Base-by-base conservation (phyloP, 2,329 filamentous ascomycete genomes). In the Trichoderma atroviride region DNA sequence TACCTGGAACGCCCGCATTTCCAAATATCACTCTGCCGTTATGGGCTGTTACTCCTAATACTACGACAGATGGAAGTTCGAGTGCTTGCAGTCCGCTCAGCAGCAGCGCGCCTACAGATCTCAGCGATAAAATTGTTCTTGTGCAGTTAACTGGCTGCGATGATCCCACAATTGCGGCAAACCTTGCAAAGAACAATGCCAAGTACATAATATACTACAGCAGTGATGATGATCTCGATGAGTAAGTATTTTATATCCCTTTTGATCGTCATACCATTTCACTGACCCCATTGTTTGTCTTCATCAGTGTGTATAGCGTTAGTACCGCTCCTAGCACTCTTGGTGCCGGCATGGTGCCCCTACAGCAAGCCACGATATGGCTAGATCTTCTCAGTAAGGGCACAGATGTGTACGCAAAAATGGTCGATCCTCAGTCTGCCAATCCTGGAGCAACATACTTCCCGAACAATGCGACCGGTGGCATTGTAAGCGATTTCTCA, bases 161-260 rank as follows among this genome's bases (percentile, higher is more conserved):
- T 10, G 91, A 88, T 76, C 81, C 82, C 0, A 89, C 88, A 69
- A 79, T 81, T 1, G 73, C 81, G 11, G 89, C 91, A 78, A 83
- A 83, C 2, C 74, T 79, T 69, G 85, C 85, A 4, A 83, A 79
- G 2, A 82, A 80, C 10, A 82, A 82, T 13, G 89, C 87, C 56
- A 83, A 85, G 74, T 88, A 89, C 71, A 78, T 91, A 64, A 78
- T 91, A 73, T 80, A 89, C 73, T 91, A 90, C 78, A 90, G 89
- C 81, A 27, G 19, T 35, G n/a, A 66, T 47, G 87, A 86, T 7
- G 4, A 57, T 5, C 13, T 66, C 13, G 13, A 16, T 6, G 40
- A 35, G 63, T 66, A 58, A 22, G 37, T 10, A 24, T n/a, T 19
- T 33, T 1, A 9, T 10, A n/a, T 27, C 10, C 5, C 22, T 10